These are phyloP conservation scores for Cavenderia fasciculata DNA, from an alignment of 78 protist species.

Conservation along the genomic window DNA sequence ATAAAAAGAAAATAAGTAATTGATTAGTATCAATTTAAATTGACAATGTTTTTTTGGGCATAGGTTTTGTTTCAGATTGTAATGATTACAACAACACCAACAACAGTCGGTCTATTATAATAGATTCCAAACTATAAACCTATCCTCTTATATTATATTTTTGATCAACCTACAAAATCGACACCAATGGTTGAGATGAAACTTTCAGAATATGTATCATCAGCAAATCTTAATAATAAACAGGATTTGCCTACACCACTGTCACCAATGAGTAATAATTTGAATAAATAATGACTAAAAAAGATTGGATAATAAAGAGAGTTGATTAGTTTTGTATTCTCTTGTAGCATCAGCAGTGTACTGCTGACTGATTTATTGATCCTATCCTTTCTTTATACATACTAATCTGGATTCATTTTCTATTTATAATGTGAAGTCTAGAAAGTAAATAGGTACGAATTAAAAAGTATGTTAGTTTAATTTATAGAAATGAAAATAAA, in stretches of 20 bases:
- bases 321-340: background rate
- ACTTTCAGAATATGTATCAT: conserved; percentile 97
- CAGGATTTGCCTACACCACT: conserved; percentile 96
- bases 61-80: background rate
- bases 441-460: too few species aligned
- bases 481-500: too few species aligned
- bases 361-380: too few species aligned
- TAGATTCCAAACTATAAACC: background rate
- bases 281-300: conserved; percentile 90
- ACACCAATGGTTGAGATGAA: conserved; percentile 99
- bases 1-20: too few species aligned
- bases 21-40: background rate
- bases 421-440: background rate
- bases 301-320: background rate
- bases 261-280: conserved; percentile 97
- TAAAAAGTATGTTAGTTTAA: too few species aligned
- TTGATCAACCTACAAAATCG: conserved; percentile 78
- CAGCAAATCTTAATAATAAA: conserved; percentile 94
- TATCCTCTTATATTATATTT: background rate
- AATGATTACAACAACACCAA: background rate
- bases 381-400: background rate
- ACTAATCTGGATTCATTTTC: conserved; percentile 79
- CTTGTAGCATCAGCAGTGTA: too few species aligned
- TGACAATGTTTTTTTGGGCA: background rate
- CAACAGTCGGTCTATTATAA: background rate